These are phyloP conservation scores for Kluyveromyces dobzhanskii DNA, from an alignment of 805 yeast genomes.

Conservation along the genomic window DNA sequence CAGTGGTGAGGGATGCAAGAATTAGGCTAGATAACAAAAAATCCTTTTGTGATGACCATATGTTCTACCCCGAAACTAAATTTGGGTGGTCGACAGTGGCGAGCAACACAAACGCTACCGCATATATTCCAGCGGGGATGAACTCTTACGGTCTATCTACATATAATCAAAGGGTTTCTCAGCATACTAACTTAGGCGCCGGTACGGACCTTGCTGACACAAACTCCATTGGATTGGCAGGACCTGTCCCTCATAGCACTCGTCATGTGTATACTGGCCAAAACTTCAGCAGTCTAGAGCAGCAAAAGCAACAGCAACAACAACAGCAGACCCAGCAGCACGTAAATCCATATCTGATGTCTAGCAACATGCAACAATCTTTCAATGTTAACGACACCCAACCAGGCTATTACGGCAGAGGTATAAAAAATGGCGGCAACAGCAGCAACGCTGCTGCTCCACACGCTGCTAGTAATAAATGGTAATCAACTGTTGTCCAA, in stretches of 20 bases:
- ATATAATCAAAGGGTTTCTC: constrained; percentile 2
- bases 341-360: not conserved
- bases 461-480: not conserved
- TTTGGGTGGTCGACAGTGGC: not conserved
- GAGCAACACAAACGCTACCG: not conserved
- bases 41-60: constrained; percentile 23
- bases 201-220: not conserved
- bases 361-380: not conserved
- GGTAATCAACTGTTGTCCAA: too few species aligned
- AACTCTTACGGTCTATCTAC: not conserved
- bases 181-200: not conserved
- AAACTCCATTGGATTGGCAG: not conserved
- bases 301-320: constrained; percentile 9
- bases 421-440: not conserved
- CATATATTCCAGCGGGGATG: not conserved
- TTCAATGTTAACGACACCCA: not conserved
- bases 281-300: constrained; percentile 6
- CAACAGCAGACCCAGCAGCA: too few species aligned
- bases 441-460: not conserved
- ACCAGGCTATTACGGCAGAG: not conserved
- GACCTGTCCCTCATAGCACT: not conserved
- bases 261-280: constrained; percentile 1
- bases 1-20: constrained; percentile 21
- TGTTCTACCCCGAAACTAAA: constrained; percentile 20
- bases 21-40: constrained; percentile 20